Evolutionary conservation across 345 rosid species (phyloP), one percentile per base, ranked within the genome.

Genomic region (Angophora floribunda): DNA sequence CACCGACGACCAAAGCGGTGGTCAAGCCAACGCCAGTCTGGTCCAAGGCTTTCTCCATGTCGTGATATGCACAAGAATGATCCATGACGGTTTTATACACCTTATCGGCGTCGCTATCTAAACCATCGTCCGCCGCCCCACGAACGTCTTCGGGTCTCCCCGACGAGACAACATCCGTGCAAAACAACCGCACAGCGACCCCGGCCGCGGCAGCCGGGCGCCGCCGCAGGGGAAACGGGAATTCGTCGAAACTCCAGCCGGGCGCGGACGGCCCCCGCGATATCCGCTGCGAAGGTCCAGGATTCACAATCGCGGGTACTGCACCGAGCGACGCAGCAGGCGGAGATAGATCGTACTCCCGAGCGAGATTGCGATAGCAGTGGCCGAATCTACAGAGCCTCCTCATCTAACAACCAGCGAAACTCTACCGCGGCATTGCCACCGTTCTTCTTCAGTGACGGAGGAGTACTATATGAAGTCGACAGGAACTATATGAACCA

Each of bases 1-100:
- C 91, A 87, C 93, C 93, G 51, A 93, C 90, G 19, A 98, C 97
- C 61, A 95, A 89, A 51, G 93, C 93, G 41, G 96, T 93, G 13
- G 93, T 95, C 90, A 96, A 91, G n/a, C 87, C 88, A 32, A 94
- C 89, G 87, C 92, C 92, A 51, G 95, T 88, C 50, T 91, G 89
- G 59, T 94, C 95, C 26, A 97, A 97, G 53, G 94, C 93, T 70
- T 86, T 90, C 88, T 94, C 99, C 96, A 98, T 90, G 67, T 93
- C 87, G 82, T 91, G 94, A 87, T 90, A 88, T 0, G 95, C 91
- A 86, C 87, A 90, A 30, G 88, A 90, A 89, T 93, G 92, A 47
- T 92, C 94, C 75, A 91, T 91, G 41, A 96, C 90, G 52, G 87
- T 88, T 79, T 92, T 94, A 87, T 91, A 93, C 24, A 93, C 88